Percentiles rank a stretch among this genome's conserved stretches.
phyloP scores from a whole-genome alignment of 2,329 filamentous ascomycete species.

The Penicillium verrucosum region DNA sequence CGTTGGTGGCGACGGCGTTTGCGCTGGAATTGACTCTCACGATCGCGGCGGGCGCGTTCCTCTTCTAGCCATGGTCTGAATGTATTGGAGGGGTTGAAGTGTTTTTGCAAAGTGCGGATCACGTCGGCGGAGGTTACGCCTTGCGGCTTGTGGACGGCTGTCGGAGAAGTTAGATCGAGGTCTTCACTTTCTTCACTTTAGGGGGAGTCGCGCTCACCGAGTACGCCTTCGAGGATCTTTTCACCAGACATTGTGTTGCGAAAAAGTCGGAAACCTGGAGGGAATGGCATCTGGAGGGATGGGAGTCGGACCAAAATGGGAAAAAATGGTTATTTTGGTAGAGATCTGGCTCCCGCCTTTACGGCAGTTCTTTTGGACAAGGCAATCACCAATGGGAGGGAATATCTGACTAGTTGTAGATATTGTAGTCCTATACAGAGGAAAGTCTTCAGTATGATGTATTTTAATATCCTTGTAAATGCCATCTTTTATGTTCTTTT shows the following conservation, averaged over 20 bases:
- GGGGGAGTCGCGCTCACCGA: slow-evolving; percentile 47
- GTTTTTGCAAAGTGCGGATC: slow-evolving; percentile 78
- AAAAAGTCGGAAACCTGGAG: slow-evolving; percentile 28
- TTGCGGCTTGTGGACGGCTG: slow-evolving; percentile 89
- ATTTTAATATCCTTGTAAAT: not conserved
- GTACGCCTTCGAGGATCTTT: slow-evolving; percentile 61
- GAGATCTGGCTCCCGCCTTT: slow-evolving; percentile 6
- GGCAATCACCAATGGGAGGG: not conserved
- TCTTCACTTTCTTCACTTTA: not conserved
- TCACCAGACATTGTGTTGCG: slow-evolving; percentile 40
- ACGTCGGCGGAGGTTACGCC: slow-evolving; percentile 86
- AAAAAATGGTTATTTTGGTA: slow-evolving; percentile 10
- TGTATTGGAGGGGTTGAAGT: slow-evolving; percentile 75
- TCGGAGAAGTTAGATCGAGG: slow-evolving; percentile 10
- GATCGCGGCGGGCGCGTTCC: slow-evolving; percentile 55
- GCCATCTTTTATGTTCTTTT: too few relatives aligned
- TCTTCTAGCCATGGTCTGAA: slow-evolving; percentile 75
- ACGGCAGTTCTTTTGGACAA: not conserved
- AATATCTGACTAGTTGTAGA: not conserved
- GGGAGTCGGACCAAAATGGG: slow-evolving; percentile 2
- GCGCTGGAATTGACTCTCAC: slow-evolving; percentile 59
- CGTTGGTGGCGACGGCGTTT: slow-evolving; percentile 60
- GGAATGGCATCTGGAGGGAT: slow-evolving; percentile 30
- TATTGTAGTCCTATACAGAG: not conserved
- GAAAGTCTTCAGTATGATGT: not conserved